These are phyloP conservation scores for Syzygium aromaticum DNA, from an alignment of 345 rosid genomes.

Conservation along the genomic window DNA sequence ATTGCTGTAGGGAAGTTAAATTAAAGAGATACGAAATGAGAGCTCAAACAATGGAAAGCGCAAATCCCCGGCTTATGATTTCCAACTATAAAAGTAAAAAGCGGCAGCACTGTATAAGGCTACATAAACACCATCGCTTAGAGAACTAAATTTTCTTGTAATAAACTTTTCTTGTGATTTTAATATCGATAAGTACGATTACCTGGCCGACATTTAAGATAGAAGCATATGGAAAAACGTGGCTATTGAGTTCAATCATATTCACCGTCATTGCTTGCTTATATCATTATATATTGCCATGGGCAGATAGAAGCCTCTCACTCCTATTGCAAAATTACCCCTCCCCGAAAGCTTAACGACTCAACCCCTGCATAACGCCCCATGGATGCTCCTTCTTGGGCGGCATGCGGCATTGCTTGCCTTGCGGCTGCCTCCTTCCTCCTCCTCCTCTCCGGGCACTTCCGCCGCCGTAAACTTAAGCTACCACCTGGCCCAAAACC, in stretches of 20 bases:
- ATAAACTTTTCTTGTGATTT: neutral
- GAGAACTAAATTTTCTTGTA: neutral
- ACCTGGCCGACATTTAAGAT: neutral
- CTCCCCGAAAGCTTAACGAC: too few relatives aligned
- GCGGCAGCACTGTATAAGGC: neutral
- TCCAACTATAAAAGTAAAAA: too few relatives aligned
- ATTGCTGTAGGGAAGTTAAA: neutral
- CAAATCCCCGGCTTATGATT: too few relatives aligned
- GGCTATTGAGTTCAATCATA: neutral
- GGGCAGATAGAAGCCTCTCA: neutral
- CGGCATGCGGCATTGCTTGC: constrained; percentile 4
- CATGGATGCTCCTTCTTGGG: neutral
- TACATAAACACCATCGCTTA: too few relatives aligned
- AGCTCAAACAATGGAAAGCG: too few relatives aligned
- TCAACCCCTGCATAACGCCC: neutral
- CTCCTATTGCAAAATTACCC: neutral
- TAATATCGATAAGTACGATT: neutral
- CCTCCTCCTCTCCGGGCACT: constrained; percentile 16
- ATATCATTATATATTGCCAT: neutral
- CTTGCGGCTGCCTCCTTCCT: constrained; percentile 14
- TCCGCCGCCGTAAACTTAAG: constrained; percentile 17
- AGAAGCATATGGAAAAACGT: neutral
- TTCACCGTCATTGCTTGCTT: neutral
- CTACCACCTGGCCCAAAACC: constrained; percentile 46
- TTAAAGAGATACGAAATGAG: too few relatives aligned